Evolutionary conservation across 2,329 filamentous ascomycete species (phyloP).

Genomic region (Meredithiella fracta): DNA sequence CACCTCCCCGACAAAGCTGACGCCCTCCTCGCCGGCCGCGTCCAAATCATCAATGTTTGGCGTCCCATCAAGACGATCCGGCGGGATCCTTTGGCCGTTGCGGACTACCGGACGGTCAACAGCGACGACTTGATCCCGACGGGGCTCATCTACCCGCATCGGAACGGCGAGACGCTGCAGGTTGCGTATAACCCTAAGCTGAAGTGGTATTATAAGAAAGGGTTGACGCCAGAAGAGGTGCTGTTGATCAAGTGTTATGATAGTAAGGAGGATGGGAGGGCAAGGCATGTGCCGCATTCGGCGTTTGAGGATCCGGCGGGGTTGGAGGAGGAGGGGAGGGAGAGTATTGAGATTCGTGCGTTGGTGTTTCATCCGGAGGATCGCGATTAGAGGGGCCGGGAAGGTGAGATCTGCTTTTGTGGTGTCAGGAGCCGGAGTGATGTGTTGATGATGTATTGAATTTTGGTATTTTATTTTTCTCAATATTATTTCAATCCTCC

Average conservation of each 20-base stretch:
- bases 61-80: constrained; percentile 29
- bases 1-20: constrained; percentile 27
- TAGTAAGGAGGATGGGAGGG: constrained; percentile 24
- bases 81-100: constrained; percentile 36
- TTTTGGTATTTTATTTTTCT: too few relatives aligned
- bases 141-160: constrained; percentile 32
- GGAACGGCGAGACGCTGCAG: constrained; percentile 32
- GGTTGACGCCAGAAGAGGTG: constrained; percentile 35
- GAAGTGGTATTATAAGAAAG: constrained; percentile 37
- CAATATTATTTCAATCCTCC: too few relatives aligned
- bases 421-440: not conserved
- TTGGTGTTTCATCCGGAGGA: constrained; percentile 35
- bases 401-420: not conserved
- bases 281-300: constrained; percentile 31
- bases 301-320: constrained; percentile 35
- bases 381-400: constrained; percentile 17
- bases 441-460: not conserved
- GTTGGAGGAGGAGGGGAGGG: constrained; percentile 36
- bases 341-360: constrained; percentile 44
- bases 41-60: constrained; percentile 39
- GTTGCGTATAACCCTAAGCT: constrained; percentile 27
- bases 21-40: constrained; percentile 23
- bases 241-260: constrained; percentile 47
- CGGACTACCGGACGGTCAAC: constrained; percentile 31
- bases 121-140: constrained; percentile 35